phyloP scores from a whole-genome alignment of 2,329 filamentous ascomycete genomes.

The Cylindrodendrum hubeiense region DNA sequence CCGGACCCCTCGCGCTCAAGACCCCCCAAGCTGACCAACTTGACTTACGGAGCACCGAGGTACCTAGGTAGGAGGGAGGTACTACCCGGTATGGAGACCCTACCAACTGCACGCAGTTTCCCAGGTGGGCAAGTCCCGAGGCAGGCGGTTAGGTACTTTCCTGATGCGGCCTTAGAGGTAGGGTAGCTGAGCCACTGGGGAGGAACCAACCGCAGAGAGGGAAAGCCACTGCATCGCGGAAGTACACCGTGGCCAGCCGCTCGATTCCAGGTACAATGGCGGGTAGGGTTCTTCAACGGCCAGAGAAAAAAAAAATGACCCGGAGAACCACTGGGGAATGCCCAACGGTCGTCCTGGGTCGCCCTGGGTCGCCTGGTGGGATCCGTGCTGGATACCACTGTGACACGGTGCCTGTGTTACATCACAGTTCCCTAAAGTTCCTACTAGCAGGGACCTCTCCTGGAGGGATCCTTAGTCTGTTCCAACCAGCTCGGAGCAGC shows the following conservation, averaged over 20 bases:
- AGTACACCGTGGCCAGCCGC: conserved; percentile 16
- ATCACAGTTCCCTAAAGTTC: conserved; percentile 43
- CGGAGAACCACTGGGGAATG: conserved; percentile 23
- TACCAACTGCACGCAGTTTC: background rate
- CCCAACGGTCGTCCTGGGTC: conserved; percentile 7
- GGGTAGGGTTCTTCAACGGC: conserved; percentile 13
- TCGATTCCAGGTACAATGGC: background rate
- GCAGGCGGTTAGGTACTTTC: conserved; percentile 4
- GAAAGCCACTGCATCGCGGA: background rate
- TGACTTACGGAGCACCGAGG: background rate
- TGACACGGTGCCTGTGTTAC: conserved; percentile 38
- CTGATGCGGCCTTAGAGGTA: background rate
- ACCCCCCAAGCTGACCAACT: background rate
- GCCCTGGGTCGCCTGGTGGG: conserved; percentile 8
- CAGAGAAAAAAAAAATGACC: background rate
- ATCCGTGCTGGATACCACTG: conserved; percentile 11
- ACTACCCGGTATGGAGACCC: background rate
- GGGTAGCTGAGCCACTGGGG: background rate
- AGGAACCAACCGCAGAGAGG: background rate
- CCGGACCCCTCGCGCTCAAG: conserved; percentile 13
- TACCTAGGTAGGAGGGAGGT: background rate
- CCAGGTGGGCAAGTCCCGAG: conserved; percentile 21
- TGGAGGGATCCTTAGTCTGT: conserved; percentile 17
- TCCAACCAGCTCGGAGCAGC: conserved; percentile 18
- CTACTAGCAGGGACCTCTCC: conserved; percentile 27